These are phyloP conservation scores for Allantophomopsis cytisporea DNA, from an alignment of 2,329 filamentous ascomycete species.

Conservation along the genomic window DNA sequence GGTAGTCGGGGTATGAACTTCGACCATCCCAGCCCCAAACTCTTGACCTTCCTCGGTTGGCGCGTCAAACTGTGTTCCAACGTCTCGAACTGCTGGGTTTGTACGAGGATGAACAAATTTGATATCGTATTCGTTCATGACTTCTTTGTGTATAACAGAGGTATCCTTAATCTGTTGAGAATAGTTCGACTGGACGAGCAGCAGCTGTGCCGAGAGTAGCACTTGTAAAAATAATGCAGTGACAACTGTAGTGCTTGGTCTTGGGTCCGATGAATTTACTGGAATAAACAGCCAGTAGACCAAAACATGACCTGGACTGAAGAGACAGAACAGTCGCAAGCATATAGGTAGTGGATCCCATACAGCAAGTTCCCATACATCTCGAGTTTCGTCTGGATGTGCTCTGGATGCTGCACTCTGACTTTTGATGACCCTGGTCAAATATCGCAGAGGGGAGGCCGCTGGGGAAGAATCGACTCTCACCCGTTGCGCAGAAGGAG, in stretches of 20 bases:
- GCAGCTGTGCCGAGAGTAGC: constrained; percentile 65
- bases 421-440: constrained; percentile 53
- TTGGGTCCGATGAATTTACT: constrained; percentile 57
- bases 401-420: constrained; percentile 70
- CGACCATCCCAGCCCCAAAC: constrained; percentile 22
- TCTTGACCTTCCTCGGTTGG: constrained; percentile 10
- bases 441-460: constrained; percentile 59
- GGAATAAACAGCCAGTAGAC: constrained; percentile 85
- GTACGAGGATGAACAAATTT: constrained; percentile 89
- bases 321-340: constrained; percentile 72
- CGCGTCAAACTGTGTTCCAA: constrained; percentile 61
- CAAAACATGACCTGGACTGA: constrained; percentile 87
- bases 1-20: constrained; percentile 45
- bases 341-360: constrained; percentile 89
- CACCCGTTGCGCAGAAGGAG: constrained; percentile 79
- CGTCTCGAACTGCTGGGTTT: constrained; percentile 66
- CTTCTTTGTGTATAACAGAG: constrained; percentile 75
- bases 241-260: constrained; percentile 75
- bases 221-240: constrained; percentile 66
- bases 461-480: constrained; percentile 74
- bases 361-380: constrained; percentile 89
- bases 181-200: constrained; percentile 60
- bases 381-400: constrained; percentile 66
- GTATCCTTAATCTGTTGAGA: constrained; percentile 77
- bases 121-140: constrained; percentile 87